Evolutionary conservation across 2,329 filamentous ascomycete genomes (phyloP).

Genomic region (Helminthosporium solani): DNA sequence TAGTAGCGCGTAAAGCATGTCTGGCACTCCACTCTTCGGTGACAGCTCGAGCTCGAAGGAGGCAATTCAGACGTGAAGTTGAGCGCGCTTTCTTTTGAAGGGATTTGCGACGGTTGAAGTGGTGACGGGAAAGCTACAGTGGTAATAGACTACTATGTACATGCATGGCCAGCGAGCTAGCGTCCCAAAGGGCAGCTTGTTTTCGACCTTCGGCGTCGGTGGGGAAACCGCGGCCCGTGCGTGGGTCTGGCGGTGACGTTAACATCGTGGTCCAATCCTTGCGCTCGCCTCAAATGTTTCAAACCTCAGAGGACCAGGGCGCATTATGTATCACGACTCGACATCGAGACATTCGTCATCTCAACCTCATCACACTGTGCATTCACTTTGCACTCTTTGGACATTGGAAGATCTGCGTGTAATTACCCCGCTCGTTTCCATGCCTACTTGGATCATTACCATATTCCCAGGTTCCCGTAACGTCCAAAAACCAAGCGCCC

Average conservation of each 20-base stretch:
- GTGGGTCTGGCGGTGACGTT: background rate
- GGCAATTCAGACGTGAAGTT: background rate
- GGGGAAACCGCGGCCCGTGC: background rate
- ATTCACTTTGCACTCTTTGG: too few species aligned
- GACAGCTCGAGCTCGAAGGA: background rate
- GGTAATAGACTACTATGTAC: too few species aligned
- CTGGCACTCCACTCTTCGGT: slow-evolving; percentile 26
- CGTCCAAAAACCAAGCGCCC: background rate
- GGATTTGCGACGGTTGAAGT: background rate
- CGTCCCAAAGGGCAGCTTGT: background rate
- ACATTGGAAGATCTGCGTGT: too few species aligned
- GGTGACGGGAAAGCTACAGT: background rate
- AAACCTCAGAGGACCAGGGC: too few species aligned
- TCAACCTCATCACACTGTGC: too few species aligned
- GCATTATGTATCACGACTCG: too few species aligned
- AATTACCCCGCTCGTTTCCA: too few species aligned
- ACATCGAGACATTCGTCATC: too few species aligned
- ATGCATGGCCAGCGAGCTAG: background rate
- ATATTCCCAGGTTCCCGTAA: too few species aligned
- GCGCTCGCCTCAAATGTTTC: too few species aligned
- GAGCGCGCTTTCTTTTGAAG: background rate
- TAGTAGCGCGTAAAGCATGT: slow-evolving; percentile 28
- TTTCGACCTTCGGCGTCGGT: background rate
- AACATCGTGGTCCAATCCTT: slow-evolving; percentile 1
- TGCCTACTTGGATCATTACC: too few species aligned